Evolutionary conservation across 352 stramenopile genomes (phyloP), one percentile per base, ranked within the genome.

Genomic region (Pythium insidiosum): DNA sequence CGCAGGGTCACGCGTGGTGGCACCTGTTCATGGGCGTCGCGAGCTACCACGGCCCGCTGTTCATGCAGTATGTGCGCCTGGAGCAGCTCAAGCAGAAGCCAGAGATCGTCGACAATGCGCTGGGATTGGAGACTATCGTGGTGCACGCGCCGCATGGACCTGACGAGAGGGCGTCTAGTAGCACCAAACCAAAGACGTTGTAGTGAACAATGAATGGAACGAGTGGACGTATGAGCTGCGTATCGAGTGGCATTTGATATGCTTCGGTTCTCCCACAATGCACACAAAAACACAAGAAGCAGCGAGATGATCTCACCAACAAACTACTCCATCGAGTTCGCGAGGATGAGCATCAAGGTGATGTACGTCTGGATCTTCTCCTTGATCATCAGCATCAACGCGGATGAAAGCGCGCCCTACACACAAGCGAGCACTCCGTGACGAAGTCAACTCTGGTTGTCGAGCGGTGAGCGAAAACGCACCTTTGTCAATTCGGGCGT

Each of bases 361-460:
- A 95, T 90, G 54, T 94, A 87, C 53, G 67, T 77, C 61, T 96
- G 84, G 42, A 98, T 96, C 66, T 97, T 95, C 67, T 98, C 94
- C 76, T 98, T 98, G 48, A 97, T 92, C 87, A 97, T 97, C 56
- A 98, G 84, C 95, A 98, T 98, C 26, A 98, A 63, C 23, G 93
- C 95, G 0, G 92, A 91, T 50, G 86, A 97, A 6, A 98, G 83
- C n/a, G 97, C 91, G n/a, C 92, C 95, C 62, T 96, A 34, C 5
- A 35, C 6, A 34, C 15, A 50, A 52, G 9, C 9, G 15, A 24
- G 44, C 11, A 43, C 25, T 39, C 18, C 18, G 34, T 39, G 12
- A 39, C n/a, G n/a, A n/a, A n/a, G n/a, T n/a, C n/a, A n/a, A n/a
- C n/a, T n/a, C n/a, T n/a, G n/a, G n/a, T n/a, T n/a, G n/a, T n/a